phyloP scores from a whole-genome alignment of 2,329 filamentous ascomycete genomes.

The Microthyrium microscopicum region DNA sequence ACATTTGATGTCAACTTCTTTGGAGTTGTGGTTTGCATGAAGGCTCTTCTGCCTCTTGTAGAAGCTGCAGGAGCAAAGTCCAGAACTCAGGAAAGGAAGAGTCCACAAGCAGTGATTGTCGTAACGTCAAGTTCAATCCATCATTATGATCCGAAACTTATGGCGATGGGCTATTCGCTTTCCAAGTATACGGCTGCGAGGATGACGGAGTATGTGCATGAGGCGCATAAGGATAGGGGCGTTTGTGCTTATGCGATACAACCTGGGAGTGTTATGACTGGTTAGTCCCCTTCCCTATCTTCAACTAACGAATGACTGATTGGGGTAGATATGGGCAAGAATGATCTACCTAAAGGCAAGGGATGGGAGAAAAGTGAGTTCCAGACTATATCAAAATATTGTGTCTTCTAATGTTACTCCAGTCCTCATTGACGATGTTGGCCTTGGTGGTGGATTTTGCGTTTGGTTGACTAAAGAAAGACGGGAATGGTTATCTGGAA shows the following conservation, averaged over 20 bases:
- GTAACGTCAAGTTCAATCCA: slow-evolving; percentile 1
- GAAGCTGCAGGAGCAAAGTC: slow-evolving; percentile 1
- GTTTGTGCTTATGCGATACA: slow-evolving; percentile 15
- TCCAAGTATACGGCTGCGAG: slow-evolving; percentile 17
- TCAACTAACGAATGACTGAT: background rate
- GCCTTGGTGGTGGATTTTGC: slow-evolving; percentile 17
- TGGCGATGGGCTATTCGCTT: slow-evolving; percentile 10
- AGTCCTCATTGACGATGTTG: slow-evolving; percentile 10
- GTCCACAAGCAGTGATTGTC: background rate
- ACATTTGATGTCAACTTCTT: slow-evolving; percentile 6
- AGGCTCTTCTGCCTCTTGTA: slow-evolving; percentile 1
- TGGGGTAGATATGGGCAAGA: slow-evolving; percentile 3
- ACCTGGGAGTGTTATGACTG: slow-evolving; percentile 17
- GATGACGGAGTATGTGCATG: slow-evolving; percentile 14
- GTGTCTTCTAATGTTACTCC: background rate
- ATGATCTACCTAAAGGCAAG: slow-evolving; percentile 1
- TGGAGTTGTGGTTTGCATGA: background rate
- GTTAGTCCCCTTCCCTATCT: slow-evolving; percentile 7
- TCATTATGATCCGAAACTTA: slow-evolving; percentile 4
- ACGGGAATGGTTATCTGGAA: slow-evolving; percentile 17
- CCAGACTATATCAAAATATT: background rate
- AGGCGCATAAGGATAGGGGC: slow-evolving; percentile 14
- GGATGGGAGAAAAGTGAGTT: slow-evolving; percentile 4
- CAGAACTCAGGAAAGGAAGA: background rate
- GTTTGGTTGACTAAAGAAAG: slow-evolving; percentile 17